A percentile compares a stretch with the other conserved stretches of the same genome.
Evolutionary conservation across 768 basidiomycete species (phyloP).

Genomic region (Nevesoporus exiguus): DNA sequence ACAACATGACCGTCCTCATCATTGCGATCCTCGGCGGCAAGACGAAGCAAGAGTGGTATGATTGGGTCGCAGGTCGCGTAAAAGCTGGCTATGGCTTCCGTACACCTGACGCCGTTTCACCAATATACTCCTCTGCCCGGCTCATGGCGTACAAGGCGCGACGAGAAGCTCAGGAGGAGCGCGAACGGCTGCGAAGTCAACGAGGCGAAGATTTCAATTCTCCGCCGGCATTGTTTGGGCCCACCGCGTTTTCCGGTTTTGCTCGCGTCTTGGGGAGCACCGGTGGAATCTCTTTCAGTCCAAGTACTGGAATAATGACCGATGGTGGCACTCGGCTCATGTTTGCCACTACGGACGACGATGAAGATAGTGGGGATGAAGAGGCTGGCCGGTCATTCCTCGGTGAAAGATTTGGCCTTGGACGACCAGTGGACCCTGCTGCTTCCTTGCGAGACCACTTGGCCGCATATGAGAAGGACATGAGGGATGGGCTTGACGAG

Average conservation of each 20-base stretch:
- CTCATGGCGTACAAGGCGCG: constrained; percentile 61
- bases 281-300: constrained; percentile 66
- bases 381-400: constrained; percentile 44
- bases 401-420: constrained; percentile 43
- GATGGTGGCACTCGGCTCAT: constrained; percentile 49
- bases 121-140: constrained; percentile 68
- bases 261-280: constrained; percentile 54
- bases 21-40: constrained; percentile 84
- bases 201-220: constrained; percentile 33
- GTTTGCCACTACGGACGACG: constrained; percentile 60
- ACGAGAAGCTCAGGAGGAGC: constrained; percentile 53
- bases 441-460: constrained; percentile 57
- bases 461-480: constrained; percentile 58
- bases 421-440: constrained; percentile 50
- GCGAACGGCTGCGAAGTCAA: constrained; percentile 38
- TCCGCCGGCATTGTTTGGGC: constrained; percentile 31
- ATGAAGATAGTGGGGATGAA: constrained; percentile 58
- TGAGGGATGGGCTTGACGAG: constrained; percentile 33
- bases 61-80: constrained; percentile 84
- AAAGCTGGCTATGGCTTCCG: constrained; percentile 68
- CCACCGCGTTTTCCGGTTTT: constrained; percentile 42
- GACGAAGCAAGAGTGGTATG: constrained; percentile 89
- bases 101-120: constrained; percentile 73
- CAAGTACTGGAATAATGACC: constrained; percentile 48
- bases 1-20: constrained; percentile 97